Percentiles rank a stretch among this genome's conserved stretches.
These are phyloP conservation scores for Cicer chorassanicum DNA, from an alignment of 306 rosid species.

Conservation along the genomic window DNA sequence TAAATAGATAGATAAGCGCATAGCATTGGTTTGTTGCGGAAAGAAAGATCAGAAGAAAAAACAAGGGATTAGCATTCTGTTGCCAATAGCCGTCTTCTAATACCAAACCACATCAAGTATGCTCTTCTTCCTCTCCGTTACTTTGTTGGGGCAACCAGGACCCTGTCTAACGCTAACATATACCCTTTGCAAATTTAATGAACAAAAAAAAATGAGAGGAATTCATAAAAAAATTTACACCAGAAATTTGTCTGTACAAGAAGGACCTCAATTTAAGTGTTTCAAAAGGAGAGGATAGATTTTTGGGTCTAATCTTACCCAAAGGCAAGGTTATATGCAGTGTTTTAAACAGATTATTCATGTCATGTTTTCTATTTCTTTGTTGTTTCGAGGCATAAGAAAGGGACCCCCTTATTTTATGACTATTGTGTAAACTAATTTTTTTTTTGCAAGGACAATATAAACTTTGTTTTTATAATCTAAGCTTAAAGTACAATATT, in stretches of 20 bases:
- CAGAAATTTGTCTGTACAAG: not conserved
- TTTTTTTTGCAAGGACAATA: not conserved
- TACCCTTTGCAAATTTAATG: not conserved
- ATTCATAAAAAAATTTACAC: not conserved
- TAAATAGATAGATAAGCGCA: too few species aligned
- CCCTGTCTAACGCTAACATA: not conserved
- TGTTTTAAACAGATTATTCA: not conserved
- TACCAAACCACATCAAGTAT: too few species aligned
- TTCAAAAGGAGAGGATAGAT: not conserved
- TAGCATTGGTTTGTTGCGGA: too few species aligned
- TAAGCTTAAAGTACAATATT: not conserved
- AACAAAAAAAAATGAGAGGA: not conserved
- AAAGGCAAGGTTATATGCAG: not conserved
- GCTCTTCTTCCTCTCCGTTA: too few species aligned
- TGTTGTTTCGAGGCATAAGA: slow-evolving; percentile 8
- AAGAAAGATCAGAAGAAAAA: too few species aligned
- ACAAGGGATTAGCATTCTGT: too few species aligned
- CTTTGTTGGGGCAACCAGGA: not conserved
- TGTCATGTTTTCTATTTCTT: not conserved
- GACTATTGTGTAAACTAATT: not conserved
- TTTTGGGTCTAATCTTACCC: not conserved
- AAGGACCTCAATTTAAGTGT: not conserved
- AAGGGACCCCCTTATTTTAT: not conserved
- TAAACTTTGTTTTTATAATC: not conserved
- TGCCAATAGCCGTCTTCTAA: too few species aligned